phyloP scores from a whole-genome alignment of 2,329 filamentous ascomycete genomes.

The Fonsecaea pugnacius region DNA sequence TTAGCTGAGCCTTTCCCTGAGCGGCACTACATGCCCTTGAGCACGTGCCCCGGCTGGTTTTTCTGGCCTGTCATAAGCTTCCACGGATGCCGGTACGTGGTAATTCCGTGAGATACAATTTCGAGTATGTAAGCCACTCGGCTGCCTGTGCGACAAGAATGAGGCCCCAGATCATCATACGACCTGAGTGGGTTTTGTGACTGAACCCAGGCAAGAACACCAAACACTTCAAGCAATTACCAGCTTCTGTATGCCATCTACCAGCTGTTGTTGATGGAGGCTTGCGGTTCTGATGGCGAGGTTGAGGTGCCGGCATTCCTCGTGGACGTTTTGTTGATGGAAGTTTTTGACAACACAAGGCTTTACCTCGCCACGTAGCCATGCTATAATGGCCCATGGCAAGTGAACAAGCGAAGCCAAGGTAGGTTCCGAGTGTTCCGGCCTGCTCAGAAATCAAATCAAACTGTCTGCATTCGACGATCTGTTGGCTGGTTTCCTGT shows the following conservation, averaged over 20 bases:
- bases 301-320: background rate
- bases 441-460: background rate
- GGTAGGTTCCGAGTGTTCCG: constrained; percentile 8
- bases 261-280: background rate
- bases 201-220: background rate
- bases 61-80: background rate
- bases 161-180: background rate
- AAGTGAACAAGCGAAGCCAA: background rate
- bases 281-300: background rate
- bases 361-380: background rate
- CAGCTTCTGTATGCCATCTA: background rate
- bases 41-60: background rate
- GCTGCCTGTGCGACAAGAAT: constrained; percentile 4
- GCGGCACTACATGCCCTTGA: background rate
- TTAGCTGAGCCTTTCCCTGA: background rate
- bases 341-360: background rate
- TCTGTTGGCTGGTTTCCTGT: constrained; percentile 2
- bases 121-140: background rate
- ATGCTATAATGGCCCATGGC: constrained; percentile 1
- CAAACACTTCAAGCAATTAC: background rate
- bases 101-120: background rate
- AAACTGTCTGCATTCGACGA: background rate
- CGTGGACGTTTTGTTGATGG: background rate
- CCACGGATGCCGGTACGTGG: background rate
- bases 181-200: background rate